phyloP scores from a whole-genome alignment of 176 grass and related monocot genomes.

The Guadua angustifolia region DNA sequence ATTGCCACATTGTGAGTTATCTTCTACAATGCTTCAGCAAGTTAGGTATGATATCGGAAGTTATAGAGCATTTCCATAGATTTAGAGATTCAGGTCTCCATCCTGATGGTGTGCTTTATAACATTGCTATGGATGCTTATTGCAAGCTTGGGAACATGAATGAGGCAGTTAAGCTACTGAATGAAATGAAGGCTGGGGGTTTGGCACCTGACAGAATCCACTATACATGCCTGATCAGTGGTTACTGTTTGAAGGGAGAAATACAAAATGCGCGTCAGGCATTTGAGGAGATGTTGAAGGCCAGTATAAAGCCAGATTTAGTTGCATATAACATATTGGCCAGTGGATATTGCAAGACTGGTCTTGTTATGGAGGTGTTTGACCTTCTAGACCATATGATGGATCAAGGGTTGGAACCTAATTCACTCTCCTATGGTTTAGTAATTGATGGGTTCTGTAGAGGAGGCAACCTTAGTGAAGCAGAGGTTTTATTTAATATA shows the following conservation, averaged over 20 bases:
- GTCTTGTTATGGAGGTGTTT: conserved; percentile 65
- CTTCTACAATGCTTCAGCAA: conserved; percentile 64
- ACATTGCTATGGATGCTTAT: conserved; percentile 63
- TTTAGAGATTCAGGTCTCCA: conserved; percentile 62
- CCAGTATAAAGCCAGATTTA: conserved; percentile 66
- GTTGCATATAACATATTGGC: conserved; percentile 72
- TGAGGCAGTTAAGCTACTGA: conserved; percentile 62
- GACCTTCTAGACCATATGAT: conserved; percentile 74
- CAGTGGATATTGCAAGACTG: conserved; percentile 59
- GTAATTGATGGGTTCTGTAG: conserved; percentile 73
- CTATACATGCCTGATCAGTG: conserved; percentile 79
- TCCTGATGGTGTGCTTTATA: conserved; percentile 70
- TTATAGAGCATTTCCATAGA: conserved; percentile 53
- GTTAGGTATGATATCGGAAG: conserved; percentile 55
- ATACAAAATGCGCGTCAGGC: conserved; percentile 55
- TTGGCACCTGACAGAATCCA: conserved; percentile 73
- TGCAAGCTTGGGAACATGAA: conserved; percentile 64
- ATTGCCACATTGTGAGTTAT: conserved; percentile 54
- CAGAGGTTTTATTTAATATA: conserved; percentile 68
- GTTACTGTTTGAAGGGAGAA: conserved; percentile 74
- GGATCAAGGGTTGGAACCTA: conserved; percentile 61
- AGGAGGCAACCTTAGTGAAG: conserved; percentile 66
- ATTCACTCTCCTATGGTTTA: conserved; percentile 67
- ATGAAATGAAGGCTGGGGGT: conserved; percentile 67
- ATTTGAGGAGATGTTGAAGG: conserved; percentile 72